Evolutionary conservation across 164 flowering plant genomes (phyloP).

Genomic region (Brasenia schreberi): DNA sequence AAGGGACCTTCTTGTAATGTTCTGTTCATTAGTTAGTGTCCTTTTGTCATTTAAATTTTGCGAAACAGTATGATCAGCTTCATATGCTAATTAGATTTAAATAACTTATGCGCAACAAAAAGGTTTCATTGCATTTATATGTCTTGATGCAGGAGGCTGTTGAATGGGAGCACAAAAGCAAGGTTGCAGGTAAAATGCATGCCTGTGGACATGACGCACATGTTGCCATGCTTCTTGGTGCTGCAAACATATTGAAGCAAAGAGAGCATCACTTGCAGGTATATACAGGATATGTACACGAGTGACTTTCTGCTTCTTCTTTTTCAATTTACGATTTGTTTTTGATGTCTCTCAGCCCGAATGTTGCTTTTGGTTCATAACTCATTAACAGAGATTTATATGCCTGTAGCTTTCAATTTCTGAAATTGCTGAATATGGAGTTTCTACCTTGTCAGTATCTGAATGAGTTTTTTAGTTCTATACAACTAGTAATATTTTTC

Average conservation of each 20-base stretch:
- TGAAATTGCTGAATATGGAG: background rate
- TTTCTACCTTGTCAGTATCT: background rate
- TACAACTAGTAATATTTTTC: too few relatives aligned
- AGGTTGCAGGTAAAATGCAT: conserved; percentile 74
- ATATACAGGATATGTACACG: background rate
- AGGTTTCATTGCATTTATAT: background rate
- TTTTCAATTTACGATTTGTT: background rate
- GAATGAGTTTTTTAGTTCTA: too few relatives aligned
- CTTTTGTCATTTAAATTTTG: too few relatives aligned
- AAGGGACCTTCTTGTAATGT: too few relatives aligned
- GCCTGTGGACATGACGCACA: conserved; percentile 99
- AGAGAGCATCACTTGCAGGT: conserved; percentile 58
- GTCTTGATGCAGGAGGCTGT: conserved; percentile 47
- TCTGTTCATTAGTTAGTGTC: too few relatives aligned
- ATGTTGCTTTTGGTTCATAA: background rate
- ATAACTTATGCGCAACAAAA: background rate
- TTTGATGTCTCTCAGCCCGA: too few relatives aligned
- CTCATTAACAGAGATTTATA: background rate
- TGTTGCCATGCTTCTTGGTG: conserved; percentile 89
- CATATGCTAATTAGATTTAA: background rate
- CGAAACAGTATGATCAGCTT: background rate
- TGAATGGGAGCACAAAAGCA: conserved; percentile 87
- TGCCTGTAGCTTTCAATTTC: background rate
- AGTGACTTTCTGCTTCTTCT: background rate
- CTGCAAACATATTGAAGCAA: conserved; percentile 59